A percentile compares a stretch with the other conserved stretches of the same genome.
Conservation (phyloP, 2,329 filamentous ascomycete genomes). For the Remersonia thermophila region DNA sequence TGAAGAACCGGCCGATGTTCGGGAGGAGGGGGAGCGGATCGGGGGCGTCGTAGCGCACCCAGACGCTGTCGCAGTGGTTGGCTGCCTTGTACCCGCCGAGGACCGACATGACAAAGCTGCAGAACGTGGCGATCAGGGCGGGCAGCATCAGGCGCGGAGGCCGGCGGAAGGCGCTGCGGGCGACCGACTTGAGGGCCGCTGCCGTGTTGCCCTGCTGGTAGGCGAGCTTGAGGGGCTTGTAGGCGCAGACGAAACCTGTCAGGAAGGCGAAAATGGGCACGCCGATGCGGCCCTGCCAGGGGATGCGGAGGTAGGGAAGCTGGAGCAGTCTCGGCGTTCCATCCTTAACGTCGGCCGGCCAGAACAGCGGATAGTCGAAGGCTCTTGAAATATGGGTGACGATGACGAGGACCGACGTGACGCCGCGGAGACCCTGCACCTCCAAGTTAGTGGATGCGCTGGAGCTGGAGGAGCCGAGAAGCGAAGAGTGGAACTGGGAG, state of each 20-base stretch:
- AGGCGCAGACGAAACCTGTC: conserved; percentile 42
- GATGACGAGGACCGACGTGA: conserved; percentile 41
- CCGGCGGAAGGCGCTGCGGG: conserved; percentile 41
- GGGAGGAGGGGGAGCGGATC: conserved; percentile 29
- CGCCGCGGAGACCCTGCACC: conserved; percentile 35
- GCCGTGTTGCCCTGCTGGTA: conserved; percentile 30
- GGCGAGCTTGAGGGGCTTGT: conserved; percentile 40
- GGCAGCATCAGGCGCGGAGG: conserved; percentile 39
- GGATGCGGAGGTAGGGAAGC: conserved; percentile 40
- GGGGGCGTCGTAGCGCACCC: conserved; percentile 38
- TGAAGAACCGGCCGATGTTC: conserved; percentile 32
- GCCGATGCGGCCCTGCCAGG: conserved; percentile 40
- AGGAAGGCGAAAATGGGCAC: conserved; percentile 45
- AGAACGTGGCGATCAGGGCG: conserved; percentile 36
- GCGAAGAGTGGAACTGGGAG: not conserved
- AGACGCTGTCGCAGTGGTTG: conserved; percentile 35
- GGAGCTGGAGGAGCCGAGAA: not conserved
- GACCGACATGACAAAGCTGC: conserved; percentile 37
- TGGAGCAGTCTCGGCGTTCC: conserved; percentile 33
- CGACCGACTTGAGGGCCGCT: conserved; percentile 33
- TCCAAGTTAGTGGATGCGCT: not conserved
- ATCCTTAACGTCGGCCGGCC: conserved; percentile 30
- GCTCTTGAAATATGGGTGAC: conserved; percentile 39
- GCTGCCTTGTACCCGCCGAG: conserved; percentile 36
- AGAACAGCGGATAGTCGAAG: conserved; percentile 39